Percentiles rank a stretch among this genome's conserved stretches.
Conservation (phyloP, 768 basidiomycete species). For the Ramaria rubella region DNA sequence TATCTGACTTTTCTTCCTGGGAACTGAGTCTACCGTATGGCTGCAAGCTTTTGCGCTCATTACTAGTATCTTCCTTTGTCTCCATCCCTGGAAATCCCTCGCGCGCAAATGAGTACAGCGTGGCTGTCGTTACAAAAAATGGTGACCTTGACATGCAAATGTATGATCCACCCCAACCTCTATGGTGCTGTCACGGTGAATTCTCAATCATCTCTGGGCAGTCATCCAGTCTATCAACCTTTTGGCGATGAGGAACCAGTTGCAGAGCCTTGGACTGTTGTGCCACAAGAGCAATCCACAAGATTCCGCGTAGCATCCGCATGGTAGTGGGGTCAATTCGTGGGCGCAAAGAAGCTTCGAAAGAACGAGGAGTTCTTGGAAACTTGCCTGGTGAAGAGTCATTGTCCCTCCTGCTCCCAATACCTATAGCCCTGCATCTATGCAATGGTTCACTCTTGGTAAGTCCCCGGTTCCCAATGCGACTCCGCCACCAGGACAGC, state of each 20-base stretch:
- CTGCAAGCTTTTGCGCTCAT: slow-evolving; percentile 49
- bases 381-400: not conserved
- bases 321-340: not conserved
- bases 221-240: slow-evolving; percentile 48
- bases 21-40: slow-evolving; percentile 31
- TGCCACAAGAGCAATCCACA: not conserved
- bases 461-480: slow-evolving; percentile 7
- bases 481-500: slow-evolving; percentile 12
- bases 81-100: slow-evolving; percentile 45
- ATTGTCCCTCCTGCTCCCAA: not conserved
- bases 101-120: not conserved
- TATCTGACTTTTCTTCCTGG: not conserved
- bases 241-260: slow-evolving; percentile 31
- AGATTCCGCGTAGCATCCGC: not conserved
- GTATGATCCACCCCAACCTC: slow-evolving; percentile 64
- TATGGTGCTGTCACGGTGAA: slow-evolving; percentile 72
- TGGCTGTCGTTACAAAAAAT: slow-evolving; percentile 67
- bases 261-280: slow-evolving; percentile 41
- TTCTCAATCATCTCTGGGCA: slow-evolving; percentile 53
- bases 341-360: not conserved
- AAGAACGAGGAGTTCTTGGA: not conserved
- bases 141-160: slow-evolving; percentile 72
- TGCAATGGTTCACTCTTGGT: slow-evolving; percentile 3
- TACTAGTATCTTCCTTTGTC: slow-evolving; percentile 71
- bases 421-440: slow-evolving; percentile 6